Base-by-base conservation (phyloP, 1,139 yeast species). In the Entelexis sorbosivorans region DNA sequence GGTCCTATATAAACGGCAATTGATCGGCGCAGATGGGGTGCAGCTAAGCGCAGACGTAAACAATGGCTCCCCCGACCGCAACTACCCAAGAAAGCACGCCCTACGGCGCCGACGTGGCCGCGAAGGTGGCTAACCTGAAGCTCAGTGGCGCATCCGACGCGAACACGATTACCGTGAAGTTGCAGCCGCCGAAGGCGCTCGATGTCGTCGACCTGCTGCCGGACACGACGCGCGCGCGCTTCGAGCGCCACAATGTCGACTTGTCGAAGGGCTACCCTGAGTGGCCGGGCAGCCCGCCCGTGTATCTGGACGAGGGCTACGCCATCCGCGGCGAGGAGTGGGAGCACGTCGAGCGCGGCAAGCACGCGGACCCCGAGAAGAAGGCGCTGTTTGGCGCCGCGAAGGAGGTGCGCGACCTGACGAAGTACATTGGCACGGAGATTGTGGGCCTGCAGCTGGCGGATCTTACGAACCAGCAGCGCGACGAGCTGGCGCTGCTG, bases 381-480 rank as follows among this genome's bases (percentile, higher is more conserved):
- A 71, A 73, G 42, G 72, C 72, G 55, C 70, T 81, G 56, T 71
- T 78, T 52, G 46, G 51, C 20, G 60, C 61, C 10, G 62, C 63
- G 6, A 56, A 59, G 44, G 64, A 61, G 31, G 60, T 64, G 28
- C 70, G 69, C 57, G 64, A 66, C 32, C 61, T 78, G 52, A 73
- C 82, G 8, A 86, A 86, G 47, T 78, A 77, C 64, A 68, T 81
- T 48, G 87, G 87, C 16, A 69, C 79, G 17, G 83, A 77, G 61
- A 68, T 81, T 36, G 62, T 62, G 29, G 82, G 82, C 28, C 64
- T 81, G 35, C 85, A 80, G 62, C 65, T 81, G 44, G 75, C 82
- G 1, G 63, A 73, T 53, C 68, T 81, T 49, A 64, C 68, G 48
- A 71, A 72, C 48, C 67, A 66, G 24, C 83, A 74, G 36, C 77